A percentile compares a stretch with the other conserved stretches of the same genome.
phyloP scores from a whole-genome alignment of 2,329 filamentous ascomycete species.

The Botrytis aclada region DNA sequence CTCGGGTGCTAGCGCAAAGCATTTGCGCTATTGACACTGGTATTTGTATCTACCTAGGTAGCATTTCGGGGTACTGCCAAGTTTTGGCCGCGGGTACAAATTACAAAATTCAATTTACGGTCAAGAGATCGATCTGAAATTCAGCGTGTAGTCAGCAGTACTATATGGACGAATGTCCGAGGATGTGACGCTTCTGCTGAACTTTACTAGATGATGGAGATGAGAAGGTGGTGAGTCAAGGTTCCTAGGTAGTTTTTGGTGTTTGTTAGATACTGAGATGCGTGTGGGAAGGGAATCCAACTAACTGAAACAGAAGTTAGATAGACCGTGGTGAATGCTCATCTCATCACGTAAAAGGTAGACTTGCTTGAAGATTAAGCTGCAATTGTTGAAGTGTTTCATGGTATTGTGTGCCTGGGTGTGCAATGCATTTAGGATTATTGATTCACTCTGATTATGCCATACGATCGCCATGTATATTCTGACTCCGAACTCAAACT shows the following conservation, averaged over 20 bases:
- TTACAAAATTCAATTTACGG: background rate
- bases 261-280: background rate
- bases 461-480: background rate
- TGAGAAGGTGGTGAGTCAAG: background rate
- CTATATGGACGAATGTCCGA: background rate
- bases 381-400: background rate
- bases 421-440: background rate
- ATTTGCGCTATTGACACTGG: background rate
- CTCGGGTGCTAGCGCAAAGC: background rate
- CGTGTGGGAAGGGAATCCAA: background rate
- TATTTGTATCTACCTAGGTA: background rate
- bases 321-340: background rate
- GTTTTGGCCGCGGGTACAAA: background rate
- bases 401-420: background rate
- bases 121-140: background rate
- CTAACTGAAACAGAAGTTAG: background rate
- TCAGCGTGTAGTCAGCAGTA: background rate
- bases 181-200: background rate
- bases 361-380: background rate
- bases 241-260: background rate
- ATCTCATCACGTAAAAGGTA: background rate
- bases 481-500: rapidly evolving
- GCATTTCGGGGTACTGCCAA: background rate
- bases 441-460: background rate
- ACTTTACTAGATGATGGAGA: background rate